Evolutionary conservation across 2,329 filamentous ascomycete species (phyloP).

Genomic region (Eutypa lata): DNA sequence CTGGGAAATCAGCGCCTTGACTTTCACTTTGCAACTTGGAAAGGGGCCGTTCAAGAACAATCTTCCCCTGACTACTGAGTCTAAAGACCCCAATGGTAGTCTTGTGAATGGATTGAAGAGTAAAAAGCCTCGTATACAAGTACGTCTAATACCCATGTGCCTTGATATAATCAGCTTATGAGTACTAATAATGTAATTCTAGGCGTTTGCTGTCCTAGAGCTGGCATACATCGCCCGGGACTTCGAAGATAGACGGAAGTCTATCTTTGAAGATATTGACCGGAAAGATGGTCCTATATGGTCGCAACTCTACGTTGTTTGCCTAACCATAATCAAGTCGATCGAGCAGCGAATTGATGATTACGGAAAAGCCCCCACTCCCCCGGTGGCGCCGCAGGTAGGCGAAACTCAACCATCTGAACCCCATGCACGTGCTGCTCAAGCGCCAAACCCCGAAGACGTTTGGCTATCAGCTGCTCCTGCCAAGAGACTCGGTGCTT

Average conservation of each 20-base stretch:
- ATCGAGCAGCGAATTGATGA: slow-evolving; percentile 67
- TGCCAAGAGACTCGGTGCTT: slow-evolving; percentile 36
- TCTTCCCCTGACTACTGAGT: slow-evolving; percentile 78
- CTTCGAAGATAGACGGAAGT: slow-evolving; percentile 71
- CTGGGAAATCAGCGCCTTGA: slow-evolving; percentile 74
- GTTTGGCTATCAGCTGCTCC: slow-evolving; percentile 40
- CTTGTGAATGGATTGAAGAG: slow-evolving; percentile 79
- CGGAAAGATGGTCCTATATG: slow-evolving; percentile 76
- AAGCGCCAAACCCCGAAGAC: slow-evolving; percentile 41
- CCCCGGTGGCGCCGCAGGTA: slow-evolving; percentile 26
- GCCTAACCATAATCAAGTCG: slow-evolving; percentile 64
- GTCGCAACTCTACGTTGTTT: slow-evolving; percentile 71
- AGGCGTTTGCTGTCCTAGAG: slow-evolving; percentile 90
- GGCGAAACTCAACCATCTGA: slow-evolving; percentile 11
- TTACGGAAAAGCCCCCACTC: slow-evolving; percentile 46
- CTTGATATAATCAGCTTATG: not conserved
- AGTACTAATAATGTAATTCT: slow-evolving; percentile 11
- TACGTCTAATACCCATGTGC: slow-evolving; percentile 33
- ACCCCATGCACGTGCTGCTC: slow-evolving; percentile 34
- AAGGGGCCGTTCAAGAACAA: slow-evolving; percentile 80
- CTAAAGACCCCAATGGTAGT: slow-evolving; percentile 89
- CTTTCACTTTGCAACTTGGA: slow-evolving; percentile 78
- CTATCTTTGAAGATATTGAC: slow-evolving; percentile 85
- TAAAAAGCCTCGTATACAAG: slow-evolving; percentile 74
- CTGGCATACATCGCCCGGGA: slow-evolving; percentile 73